Conservation (phyloP, 1,284 basidiomycete species). For the Lentinus polychrous region DNA sequence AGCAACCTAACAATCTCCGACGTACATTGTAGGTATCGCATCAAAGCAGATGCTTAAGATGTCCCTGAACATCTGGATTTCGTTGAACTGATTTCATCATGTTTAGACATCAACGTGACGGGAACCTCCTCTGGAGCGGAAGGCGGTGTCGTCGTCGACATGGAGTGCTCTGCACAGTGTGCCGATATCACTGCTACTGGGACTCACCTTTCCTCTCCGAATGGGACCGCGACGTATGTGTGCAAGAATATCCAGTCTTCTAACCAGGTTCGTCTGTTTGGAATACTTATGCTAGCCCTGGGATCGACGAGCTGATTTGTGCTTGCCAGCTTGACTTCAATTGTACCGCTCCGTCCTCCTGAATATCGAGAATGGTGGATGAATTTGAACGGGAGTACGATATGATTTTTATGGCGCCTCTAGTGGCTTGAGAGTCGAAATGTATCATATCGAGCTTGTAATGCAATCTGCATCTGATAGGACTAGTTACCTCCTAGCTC, state of each 20-base stretch:
- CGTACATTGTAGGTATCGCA: slow-evolving; percentile 26
- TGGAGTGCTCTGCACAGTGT: slow-evolving; percentile 33
- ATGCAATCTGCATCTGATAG: no score
- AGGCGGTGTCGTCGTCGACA: slow-evolving; percentile 30
- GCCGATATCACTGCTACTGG: slow-evolving; percentile 30
- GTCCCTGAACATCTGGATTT: background rate
- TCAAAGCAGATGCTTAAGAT: background rate
- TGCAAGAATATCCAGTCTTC: slow-evolving; percentile 35
- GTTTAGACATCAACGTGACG: slow-evolving; percentile 28
- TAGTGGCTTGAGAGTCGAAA: background rate
- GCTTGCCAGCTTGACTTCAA: slow-evolving; percentile 21
- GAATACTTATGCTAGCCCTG: background rate
- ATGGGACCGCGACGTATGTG: slow-evolving; percentile 31
- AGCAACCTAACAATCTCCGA: slow-evolving; percentile 42
- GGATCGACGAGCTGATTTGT: background rate
- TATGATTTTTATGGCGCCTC: background rate
- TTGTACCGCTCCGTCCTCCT: slow-evolving; percentile 16
- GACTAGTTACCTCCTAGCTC: no score
- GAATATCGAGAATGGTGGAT: background rate
- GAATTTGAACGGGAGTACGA: no score
- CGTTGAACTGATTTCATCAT: background rate
- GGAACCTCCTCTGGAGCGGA: slow-evolving; percentile 32
- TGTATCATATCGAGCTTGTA: background rate
- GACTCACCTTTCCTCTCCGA: slow-evolving; percentile 21
- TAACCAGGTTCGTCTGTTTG: slow-evolving; percentile 16